Evolutionary conservation across 2,329 filamentous ascomycete genomes (phyloP), one percentile per base, ranked within the genome.

Genomic region (Didymella sp.): DNA sequence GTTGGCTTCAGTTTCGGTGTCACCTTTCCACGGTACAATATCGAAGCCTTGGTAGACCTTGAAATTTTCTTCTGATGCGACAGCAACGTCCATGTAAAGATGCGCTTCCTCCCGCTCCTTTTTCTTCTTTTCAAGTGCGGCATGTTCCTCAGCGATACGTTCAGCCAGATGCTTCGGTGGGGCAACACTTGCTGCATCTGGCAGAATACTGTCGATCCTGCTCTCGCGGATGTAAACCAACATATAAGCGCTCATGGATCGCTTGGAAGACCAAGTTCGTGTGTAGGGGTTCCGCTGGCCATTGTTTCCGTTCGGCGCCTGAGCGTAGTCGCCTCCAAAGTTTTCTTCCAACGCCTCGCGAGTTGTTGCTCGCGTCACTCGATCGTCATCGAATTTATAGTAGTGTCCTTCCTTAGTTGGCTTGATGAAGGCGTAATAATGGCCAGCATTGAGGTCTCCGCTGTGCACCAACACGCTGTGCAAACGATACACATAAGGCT

Each of bases 391-490:
- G 68, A 96, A 99, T 70, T 90, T 95, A 82, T 96, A 98, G 80
- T 96, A 99, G 80, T 91, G 87, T 28, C 95, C 94, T 59, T 96
- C 91, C 77, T 96, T 96, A 56, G 88, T 86, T 0, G 96, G 76
- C 74, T 96, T 97, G 68, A 99, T 80, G 77, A 96, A 99, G 0
- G 95, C 95, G 73, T 99, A 99, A 78, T 99, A 99, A 77, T 99
- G 95, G 3, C 95, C 95, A 11, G 96, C 94, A 75, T 99, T 97
- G 53, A 98, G 84, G 72, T 98, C 95, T 59, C 95, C 95, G 66
- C 92, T 97, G 77, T 99, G 95, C 6, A 99, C 95, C 41, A 99
- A 82, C 21, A 99, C 95, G 58, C 95, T 92, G 69, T 99, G 94
- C 19, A 99, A 81, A 74, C 96, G 90, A 77, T 99, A 99, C 40